These are phyloP conservation scores for Nidula microcarpa DNA, from an alignment of 768 basidiomycete species.

Conservation along the genomic window DNA sequence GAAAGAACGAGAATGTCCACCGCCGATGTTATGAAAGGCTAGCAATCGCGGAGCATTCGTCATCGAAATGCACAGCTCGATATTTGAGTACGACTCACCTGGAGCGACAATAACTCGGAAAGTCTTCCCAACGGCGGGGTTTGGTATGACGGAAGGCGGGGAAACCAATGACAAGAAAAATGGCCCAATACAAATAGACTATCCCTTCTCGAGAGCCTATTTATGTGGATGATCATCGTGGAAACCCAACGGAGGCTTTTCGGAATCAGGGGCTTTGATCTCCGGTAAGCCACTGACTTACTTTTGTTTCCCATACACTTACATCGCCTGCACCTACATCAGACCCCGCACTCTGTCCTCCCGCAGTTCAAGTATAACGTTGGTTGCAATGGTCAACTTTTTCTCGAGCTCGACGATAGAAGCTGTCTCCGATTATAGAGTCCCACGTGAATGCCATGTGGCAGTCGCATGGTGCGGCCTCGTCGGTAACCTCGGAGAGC, in stretches of 20 bases:
- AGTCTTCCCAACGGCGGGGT: slow-evolving; percentile 4
- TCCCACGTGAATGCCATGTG: slow-evolving; percentile 37
- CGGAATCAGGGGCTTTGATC: slow-evolving; percentile 33
- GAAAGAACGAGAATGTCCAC: slow-evolving; percentile 14
- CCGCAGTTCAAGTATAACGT: background rate
- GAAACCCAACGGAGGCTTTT: slow-evolving; percentile 35
- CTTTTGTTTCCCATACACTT: slow-evolving; percentile 5
- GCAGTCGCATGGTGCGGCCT: slow-evolving; percentile 11
- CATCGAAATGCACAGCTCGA: background rate
- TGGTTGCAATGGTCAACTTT: background rate
- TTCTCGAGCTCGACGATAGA: background rate
- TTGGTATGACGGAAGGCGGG: slow-evolving; percentile 12
- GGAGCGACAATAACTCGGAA: background rate
- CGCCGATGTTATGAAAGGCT: slow-evolving; percentile 7
- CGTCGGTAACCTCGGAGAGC: slow-evolving; percentile 16
- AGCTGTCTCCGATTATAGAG: slow-evolving; percentile 1
- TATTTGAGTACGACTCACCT: background rate
- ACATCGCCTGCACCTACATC: background rate
- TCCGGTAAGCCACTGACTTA: slow-evolving; percentile 26
- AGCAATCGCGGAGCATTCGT: slow-evolving; percentile 1
- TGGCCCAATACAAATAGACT: slow-evolving; percentile 20
- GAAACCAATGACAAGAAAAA: slow-evolving; percentile 16
- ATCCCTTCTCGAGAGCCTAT: slow-evolving; percentile 27
- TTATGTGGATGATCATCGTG: slow-evolving; percentile 35
- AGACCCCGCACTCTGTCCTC: background rate